Percentiles rank a stretch among this genome's conserved stretches.
Evolutionary conservation across 2,329 filamentous ascomycete genomes (phyloP).

Genomic region (Sordariomycetes sp.): DNA sequence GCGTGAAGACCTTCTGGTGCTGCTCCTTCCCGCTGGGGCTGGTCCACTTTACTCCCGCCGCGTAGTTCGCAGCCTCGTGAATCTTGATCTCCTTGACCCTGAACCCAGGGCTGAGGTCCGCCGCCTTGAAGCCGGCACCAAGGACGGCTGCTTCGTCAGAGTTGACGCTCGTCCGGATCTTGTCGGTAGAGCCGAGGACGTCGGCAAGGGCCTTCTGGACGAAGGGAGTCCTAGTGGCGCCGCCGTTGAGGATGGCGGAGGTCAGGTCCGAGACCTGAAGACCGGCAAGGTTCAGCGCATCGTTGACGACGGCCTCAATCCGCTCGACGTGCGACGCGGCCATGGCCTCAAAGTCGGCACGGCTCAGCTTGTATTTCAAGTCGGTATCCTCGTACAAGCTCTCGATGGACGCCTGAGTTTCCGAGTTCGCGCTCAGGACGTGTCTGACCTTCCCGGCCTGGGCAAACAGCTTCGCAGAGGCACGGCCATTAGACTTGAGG

Average conservation of each 20-base stretch:
- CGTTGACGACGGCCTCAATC: conserved; percentile 57
- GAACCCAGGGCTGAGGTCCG: conserved; percentile 87
- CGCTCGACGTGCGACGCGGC: conserved; percentile 57
- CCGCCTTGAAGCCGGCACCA: conserved; percentile 88
- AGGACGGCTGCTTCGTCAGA: conserved; percentile 94
- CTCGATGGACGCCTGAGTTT: conserved; percentile 74
- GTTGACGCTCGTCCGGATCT: conserved; percentile 90
- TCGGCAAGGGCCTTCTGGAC: conserved; percentile 83
- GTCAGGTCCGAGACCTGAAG: conserved; percentile 68
- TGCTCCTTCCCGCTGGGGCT: conserved; percentile 57
- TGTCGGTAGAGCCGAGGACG: conserved; percentile 58
- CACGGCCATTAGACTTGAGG: conserved; percentile 67
- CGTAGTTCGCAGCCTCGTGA: conserved; percentile 65
- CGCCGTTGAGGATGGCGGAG: conserved; percentile 88
- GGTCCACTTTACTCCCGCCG: conserved; percentile 65
- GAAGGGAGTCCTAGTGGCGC: conserved; percentile 82
- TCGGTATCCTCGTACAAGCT: conserved; percentile 84
- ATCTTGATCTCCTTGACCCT: conserved; percentile 92
- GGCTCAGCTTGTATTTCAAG: conserved; percentile 81
- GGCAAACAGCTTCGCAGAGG: conserved; percentile 84
- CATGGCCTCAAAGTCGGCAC: conserved; percentile 72
- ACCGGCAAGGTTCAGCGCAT: conserved; percentile 64
- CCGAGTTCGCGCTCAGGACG: conserved; percentile 84
- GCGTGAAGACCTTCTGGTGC: conserved; percentile 74
- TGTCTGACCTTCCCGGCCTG: conserved; percentile 82